phyloP scores from a whole-genome alignment of 164 flowering plant genomes.

The Sedum album region DNA sequence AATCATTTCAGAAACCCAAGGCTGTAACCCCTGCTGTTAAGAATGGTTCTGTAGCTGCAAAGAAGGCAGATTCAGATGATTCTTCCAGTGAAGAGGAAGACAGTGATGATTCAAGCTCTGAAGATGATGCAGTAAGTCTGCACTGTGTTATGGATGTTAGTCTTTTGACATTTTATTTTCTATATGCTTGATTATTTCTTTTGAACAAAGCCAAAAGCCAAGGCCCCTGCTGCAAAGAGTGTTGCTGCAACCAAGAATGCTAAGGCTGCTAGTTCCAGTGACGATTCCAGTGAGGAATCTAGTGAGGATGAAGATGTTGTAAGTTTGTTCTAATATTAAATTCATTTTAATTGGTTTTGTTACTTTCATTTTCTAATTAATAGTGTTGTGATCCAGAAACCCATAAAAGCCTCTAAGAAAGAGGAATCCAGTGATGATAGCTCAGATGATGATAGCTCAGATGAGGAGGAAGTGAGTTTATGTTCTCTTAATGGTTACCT shows the following conservation, averaged over 20 bases:
- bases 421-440: not conserved
- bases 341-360: not conserved
- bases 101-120: constrained; percentile 15
- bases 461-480: not conserved
- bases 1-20: constrained; percentile 3
- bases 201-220: not conserved
- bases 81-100: constrained; percentile 24
- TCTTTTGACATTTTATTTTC: not conserved
- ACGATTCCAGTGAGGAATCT: constrained; percentile 10
- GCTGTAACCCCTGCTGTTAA: constrained; percentile 10
- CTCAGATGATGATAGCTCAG: not conserved
- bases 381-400: not conserved
- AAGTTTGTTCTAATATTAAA: not conserved
- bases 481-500: not conserved
- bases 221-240: not conserved
- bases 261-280: not conserved
- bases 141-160: not conserved
- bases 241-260: not conserved
- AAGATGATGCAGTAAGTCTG: not conserved
- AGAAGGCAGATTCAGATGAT: constrained; percentile 12
- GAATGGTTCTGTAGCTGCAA: constrained; percentile 15
- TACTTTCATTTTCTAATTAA: not conserved
- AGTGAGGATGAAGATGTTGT: constrained; percentile 10
- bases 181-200: not conserved
- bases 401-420: not conserved